phyloP scores from a whole-genome alignment of 75 land plant species.

The Cupressus sempervirens region DNA sequence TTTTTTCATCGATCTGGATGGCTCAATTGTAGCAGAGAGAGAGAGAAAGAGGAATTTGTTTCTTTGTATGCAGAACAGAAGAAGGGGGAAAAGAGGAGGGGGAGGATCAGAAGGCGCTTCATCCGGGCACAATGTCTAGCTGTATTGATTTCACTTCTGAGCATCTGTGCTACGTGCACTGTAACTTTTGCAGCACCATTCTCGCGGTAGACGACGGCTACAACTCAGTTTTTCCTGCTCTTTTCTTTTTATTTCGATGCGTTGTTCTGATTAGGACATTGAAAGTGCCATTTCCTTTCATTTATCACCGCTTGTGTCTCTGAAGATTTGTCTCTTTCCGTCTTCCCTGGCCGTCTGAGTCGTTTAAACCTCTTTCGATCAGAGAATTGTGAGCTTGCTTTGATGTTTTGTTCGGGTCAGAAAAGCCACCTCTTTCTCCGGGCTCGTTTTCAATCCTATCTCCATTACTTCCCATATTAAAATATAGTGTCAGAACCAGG shows the following conservation, averaged over 20 bases:
- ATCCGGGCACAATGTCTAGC: not conserved
- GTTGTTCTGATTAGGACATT: not conserved
- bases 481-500: not conserved
- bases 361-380: not conserved
- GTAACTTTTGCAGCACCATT: slow-evolving; percentile 50
- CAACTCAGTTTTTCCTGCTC: not conserved
- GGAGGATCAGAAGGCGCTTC: not conserved
- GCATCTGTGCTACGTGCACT: slow-evolving; percentile 44
- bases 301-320: not conserved
- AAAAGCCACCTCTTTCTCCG: not conserved
- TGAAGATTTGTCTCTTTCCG: slow-evolving; percentile 1
- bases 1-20: not conserved
- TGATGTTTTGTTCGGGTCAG: not conserved
- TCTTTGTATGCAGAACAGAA: not conserved
- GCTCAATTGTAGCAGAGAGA: not conserved
- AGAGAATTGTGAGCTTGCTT: not conserved
- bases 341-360: not conserved
- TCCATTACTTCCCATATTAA: not conserved
- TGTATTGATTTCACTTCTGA: slow-evolving; percentile 20
- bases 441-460: not conserved
- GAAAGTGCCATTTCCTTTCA: not conserved
- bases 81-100: not conserved
- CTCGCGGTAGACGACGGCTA: slow-evolving; percentile 26
- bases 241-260: not conserved
- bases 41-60: not conserved